phyloP scores from a whole-genome alignment of 495 filamentous ascomycete genomes.

The Daldinia vernicosa region DNA sequence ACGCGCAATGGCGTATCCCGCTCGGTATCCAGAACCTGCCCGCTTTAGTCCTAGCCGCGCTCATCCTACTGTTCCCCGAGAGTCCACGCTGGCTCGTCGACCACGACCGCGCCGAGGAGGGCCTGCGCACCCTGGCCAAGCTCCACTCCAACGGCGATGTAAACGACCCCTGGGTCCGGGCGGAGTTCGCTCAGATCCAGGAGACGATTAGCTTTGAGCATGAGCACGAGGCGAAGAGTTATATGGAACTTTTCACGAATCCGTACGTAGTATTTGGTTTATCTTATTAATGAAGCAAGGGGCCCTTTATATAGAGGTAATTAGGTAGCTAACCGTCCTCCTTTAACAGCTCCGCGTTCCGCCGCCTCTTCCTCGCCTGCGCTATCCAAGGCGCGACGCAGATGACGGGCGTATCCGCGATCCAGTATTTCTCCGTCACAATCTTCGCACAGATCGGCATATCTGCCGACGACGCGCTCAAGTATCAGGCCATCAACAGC shows the following conservation, averaged over 20 bases:
- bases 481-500: conserved; percentile 76
- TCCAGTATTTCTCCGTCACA: conserved; percentile 75
- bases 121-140: conserved; percentile 64
- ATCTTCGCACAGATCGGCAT: conserved; percentile 77
- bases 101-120: conserved; percentile 60
- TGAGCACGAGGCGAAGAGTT: conserved; percentile 75
- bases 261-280: conserved; percentile 19
- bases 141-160: conserved; percentile 67
- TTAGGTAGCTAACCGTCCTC: background rate
- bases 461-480: conserved; percentile 66
- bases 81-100: conserved; percentile 69
- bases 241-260: conserved; percentile 70
- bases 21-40: conserved; percentile 69
- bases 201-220: conserved; percentile 64
- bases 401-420: conserved; percentile 77
- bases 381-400: conserved; percentile 74
- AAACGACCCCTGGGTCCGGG: conserved; percentile 68
- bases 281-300: too few species aligned
- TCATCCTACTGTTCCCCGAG: conserved; percentile 69
- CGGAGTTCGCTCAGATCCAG: conserved; percentile 73
- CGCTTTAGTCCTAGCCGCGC: conserved; percentile 60
- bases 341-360: conserved; percentile 64
- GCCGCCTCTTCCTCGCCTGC: conserved; percentile 72
- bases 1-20: conserved; percentile 63
- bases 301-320: too few species aligned